phyloP scores from a whole-genome alignment of 2,329 filamentous ascomycete species.

The Hypoxylon sp. region DNA sequence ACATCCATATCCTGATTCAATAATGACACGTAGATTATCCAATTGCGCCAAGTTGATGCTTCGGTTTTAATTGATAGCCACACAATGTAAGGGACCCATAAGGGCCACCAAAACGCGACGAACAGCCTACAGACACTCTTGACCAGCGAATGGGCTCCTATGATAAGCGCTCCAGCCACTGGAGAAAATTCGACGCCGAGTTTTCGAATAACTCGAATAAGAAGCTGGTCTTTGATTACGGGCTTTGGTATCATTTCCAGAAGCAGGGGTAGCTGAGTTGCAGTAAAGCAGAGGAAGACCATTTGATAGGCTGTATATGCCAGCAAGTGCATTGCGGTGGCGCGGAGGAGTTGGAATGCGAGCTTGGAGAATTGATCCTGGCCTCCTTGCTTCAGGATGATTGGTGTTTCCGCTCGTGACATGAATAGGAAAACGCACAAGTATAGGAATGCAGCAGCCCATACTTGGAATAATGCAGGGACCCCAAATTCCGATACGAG shows the following conservation, averaged over 20 bases:
- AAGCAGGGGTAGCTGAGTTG: not conserved
- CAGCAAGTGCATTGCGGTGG: slow-evolving; percentile 46
- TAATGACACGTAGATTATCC: slow-evolving; percentile 10
- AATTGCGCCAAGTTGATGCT: slow-evolving; percentile 6
- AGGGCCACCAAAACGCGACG: slow-evolving; percentile 8
- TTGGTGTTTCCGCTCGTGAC: slow-evolving; percentile 40
- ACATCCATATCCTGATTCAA: slow-evolving; percentile 39
- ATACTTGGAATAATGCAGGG: slow-evolving; percentile 40
- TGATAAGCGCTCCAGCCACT: slow-evolving; percentile 26
- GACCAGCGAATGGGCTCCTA: slow-evolving; percentile 38
- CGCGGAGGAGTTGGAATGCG: slow-evolving; percentile 41
- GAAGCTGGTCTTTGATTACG: not conserved
- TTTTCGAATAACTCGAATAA: not conserved
- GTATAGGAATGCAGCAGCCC: slow-evolving; percentile 40
- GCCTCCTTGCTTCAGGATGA: slow-evolving; percentile 20
- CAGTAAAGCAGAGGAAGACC: slow-evolving; percentile 26
- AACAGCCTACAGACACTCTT: slow-evolving; percentile 21
- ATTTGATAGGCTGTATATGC: slow-evolving; percentile 49
- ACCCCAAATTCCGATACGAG: slow-evolving; percentile 35
- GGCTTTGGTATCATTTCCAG: not conserved
- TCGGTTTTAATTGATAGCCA: slow-evolving; percentile 42
- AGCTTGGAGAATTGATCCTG: slow-evolving; percentile 37
- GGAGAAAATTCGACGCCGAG: not conserved
- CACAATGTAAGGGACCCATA: slow-evolving; percentile 43
- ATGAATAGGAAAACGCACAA: slow-evolving; percentile 40